phyloP scores from a whole-genome alignment of 306 rosid species.

The Cicer yamashitae region DNA sequence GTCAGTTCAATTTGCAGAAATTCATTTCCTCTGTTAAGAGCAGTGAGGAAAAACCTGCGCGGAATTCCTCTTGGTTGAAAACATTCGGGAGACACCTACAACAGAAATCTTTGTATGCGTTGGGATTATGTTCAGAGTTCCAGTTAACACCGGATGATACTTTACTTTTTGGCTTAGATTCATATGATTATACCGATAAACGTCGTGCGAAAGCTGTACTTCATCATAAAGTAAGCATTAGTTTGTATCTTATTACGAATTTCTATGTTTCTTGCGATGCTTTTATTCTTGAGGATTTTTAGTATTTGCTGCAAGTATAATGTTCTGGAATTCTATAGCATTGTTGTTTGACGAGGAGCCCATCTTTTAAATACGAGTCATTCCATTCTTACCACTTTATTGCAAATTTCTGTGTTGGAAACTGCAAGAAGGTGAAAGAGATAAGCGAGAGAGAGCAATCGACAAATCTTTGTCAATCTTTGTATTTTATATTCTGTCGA shows the following conservation, averaged over 20 bases:
- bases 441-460: not conserved
- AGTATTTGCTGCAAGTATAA: slow-evolving; percentile 5
- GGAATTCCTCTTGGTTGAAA: slow-evolving; percentile 60
- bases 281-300: not conserved
- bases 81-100: slow-evolving; percentile 56
- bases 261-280: slow-evolving; percentile 9
- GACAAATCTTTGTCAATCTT: not conserved
- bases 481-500: slow-evolving; percentile 1
- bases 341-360: slow-evolving; percentile 7
- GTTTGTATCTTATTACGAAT: slow-evolving; percentile 1
- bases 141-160: slow-evolving; percentile 68
- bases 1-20: slow-evolving; percentile 89
- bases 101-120: slow-evolving; percentile 72
- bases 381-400: slow-evolving; percentile 30
- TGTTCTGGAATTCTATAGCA: slow-evolving; percentile 24
- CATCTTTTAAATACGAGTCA: not conserved
- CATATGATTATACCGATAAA: slow-evolving; percentile 52
- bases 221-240: slow-evolving; percentile 64
- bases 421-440: not conserved
- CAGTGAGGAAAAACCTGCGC: slow-evolving; percentile 49
- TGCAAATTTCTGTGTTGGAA: not conserved
- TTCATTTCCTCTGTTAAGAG: slow-evolving; percentile 60
- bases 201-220: slow-evolving; percentile 69
- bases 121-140: slow-evolving; percentile 74
- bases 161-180: slow-evolving; percentile 68